Evolutionary conservation across 2,329 filamentous ascomycete genomes (phyloP).

Genomic region (Colletotrichum aenigma): DNA sequence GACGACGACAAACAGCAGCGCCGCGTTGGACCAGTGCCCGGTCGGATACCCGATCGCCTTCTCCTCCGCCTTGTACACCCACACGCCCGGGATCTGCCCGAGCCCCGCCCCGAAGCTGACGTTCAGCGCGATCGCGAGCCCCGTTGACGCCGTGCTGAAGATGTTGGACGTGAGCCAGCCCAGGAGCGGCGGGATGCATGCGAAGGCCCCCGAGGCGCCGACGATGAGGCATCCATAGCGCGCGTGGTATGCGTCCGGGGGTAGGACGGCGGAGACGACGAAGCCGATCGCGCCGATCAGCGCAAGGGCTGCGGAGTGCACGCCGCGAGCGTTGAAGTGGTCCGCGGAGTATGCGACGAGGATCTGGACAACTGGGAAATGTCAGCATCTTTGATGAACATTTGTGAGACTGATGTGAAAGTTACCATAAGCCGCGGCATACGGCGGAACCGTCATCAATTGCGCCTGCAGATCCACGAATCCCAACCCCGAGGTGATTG

Average conservation of each 20-base stretch:
- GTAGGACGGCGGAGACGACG: slow-evolving; percentile 65
- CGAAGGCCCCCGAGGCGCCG: slow-evolving; percentile 69
- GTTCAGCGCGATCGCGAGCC: slow-evolving; percentile 73
- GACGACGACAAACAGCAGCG: slow-evolving; percentile 61
- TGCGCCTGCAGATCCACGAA: slow-evolving; percentile 61
- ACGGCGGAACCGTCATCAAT: slow-evolving; percentile 70
- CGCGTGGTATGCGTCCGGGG: slow-evolving; percentile 55
- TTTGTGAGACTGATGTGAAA: background rate
- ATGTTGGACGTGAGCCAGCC: slow-evolving; percentile 76
- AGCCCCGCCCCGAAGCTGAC: slow-evolving; percentile 69
- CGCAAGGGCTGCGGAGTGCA: slow-evolving; percentile 47
- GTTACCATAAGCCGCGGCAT: slow-evolving; percentile 60
- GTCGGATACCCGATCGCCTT: slow-evolving; percentile 67
- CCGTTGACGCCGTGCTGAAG: slow-evolving; percentile 66
- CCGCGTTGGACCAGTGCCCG: slow-evolving; percentile 72
- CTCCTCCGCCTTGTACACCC: slow-evolving; percentile 74
- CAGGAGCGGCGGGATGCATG: slow-evolving; percentile 71
- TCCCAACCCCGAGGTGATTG: slow-evolving; percentile 60
- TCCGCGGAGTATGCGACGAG: slow-evolving; percentile 65
- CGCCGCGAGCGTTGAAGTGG: slow-evolving; percentile 58
- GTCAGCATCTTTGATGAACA: background rate
- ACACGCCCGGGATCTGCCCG: slow-evolving; percentile 74
- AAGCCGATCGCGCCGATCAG: slow-evolving; percentile 47
- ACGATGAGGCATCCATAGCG: slow-evolving; percentile 76
- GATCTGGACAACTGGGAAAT: slow-evolving; percentile 38